Evolutionary conservation across 1,139 yeast genomes (phyloP).

Genomic region (Yamadazyma aaseri): DNA sequence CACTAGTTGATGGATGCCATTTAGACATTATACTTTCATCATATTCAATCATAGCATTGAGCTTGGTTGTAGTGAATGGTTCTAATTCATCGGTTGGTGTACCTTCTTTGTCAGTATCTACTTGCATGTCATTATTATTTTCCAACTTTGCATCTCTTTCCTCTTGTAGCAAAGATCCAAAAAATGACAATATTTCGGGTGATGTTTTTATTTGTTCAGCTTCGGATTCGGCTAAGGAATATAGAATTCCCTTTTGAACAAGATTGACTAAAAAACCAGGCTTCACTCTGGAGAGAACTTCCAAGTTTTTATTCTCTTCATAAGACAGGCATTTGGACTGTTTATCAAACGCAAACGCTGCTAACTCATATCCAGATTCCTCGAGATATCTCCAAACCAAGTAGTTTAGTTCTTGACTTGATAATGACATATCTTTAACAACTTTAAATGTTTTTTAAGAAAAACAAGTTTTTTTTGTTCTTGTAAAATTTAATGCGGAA

Average conservation of each 20-base stretch:
- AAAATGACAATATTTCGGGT: constrained; percentile 24
- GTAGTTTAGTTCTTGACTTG: constrained; percentile 85
- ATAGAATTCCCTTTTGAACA: constrained; percentile 83
- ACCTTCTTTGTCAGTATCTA: constrained; percentile 4
- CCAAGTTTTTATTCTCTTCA: constrained; percentile 48
- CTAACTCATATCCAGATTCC: constrained; percentile 77
- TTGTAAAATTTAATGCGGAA: constrained; percentile 2
- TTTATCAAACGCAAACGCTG: constrained; percentile 80
- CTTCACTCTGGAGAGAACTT: constrained; percentile 46
- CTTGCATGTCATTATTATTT: constrained; percentile 7
- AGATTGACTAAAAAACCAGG: constrained; percentile 78
- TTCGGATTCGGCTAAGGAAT: constrained; percentile 41
- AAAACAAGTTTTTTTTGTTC: constrained; percentile 1
- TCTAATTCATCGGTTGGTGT: constrained; percentile 7
- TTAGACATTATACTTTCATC: constrained; percentile 31
- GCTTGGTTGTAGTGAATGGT: constrained; percentile 21
- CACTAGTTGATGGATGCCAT: constrained; percentile 42
- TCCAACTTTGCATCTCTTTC: constrained; percentile 14
- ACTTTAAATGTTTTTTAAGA: too few relatives aligned
- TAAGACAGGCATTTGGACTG: constrained; percentile 63
- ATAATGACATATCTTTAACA: constrained; percentile 60
- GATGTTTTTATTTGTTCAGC: constrained; percentile 12
- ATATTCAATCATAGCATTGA: constrained; percentile 24
- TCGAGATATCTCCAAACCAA: constrained; percentile 91
- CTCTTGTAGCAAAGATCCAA: constrained; percentile 30